Percentiles rank a stretch among this genome's conserved stretches.
Evolutionary conservation across 441 rosid genomes (phyloP).

Genomic region (Populus hybrid): DNA sequence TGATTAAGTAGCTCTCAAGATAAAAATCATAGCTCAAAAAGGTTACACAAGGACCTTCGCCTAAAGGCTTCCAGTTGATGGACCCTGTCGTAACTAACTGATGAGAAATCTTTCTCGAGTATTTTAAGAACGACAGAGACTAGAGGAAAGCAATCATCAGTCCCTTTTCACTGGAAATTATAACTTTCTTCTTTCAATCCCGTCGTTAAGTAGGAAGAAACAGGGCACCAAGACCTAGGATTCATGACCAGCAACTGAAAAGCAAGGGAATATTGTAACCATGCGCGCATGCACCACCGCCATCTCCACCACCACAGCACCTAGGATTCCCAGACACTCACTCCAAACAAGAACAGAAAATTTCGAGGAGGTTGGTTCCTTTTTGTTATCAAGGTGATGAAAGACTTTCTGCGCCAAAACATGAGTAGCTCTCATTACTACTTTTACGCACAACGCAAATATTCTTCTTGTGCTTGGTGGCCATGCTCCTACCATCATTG

Average conservation of each 20-base stretch:
- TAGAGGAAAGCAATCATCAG: neutral
- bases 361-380: neutral
- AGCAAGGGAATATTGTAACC: constrained; percentile 8
- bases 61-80: neutral
- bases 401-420: constrained; percentile 29
- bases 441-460: neutral
- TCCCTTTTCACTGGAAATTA: neutral
- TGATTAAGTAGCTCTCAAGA: neutral
- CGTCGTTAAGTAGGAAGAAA: neutral
- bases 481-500: constrained; percentile 21
- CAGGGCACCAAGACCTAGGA: neutral
- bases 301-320: constrained; percentile 1
- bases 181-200: neutral
- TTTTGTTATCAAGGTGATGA: neutral
- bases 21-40: neutral
- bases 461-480: constrained; percentile 1
- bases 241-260: neutral
- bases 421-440: constrained; percentile 17
- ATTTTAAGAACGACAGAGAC: neutral
- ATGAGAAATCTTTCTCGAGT: neutral
- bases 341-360: constrained; percentile 11
- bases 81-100: neutral
- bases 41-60: neutral
- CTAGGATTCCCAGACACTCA: constrained; percentile 21
- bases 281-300: constrained; percentile 15